A percentile compares a stretch with the other conserved stretches of the same genome.
These are phyloP conservation scores for Starmerella floricola DNA, from an alignment of 805 yeast species.

Conservation along the genomic window DNA sequence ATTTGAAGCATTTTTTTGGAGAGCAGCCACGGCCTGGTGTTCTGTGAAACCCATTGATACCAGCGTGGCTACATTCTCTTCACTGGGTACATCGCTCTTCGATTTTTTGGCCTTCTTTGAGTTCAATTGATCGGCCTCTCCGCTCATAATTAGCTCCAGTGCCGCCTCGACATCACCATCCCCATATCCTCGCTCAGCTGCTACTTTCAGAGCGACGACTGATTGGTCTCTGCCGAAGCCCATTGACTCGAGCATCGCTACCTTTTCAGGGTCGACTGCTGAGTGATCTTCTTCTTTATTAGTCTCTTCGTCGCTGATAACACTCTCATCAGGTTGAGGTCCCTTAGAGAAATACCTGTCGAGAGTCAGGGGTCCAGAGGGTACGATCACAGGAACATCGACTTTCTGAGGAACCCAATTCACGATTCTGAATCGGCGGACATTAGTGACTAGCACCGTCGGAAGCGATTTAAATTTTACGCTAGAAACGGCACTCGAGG, in stretches of 20 bases:
- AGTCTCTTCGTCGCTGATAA: conserved; percentile 27
- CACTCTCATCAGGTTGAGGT: conserved; percentile 32
- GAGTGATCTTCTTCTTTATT: conserved; percentile 5
- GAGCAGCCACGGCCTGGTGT: conserved; percentile 59
- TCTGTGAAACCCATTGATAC: conserved; percentile 67
- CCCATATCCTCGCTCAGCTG: conserved; percentile 43
- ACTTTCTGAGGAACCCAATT: conserved; percentile 86
- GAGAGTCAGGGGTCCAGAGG: conserved; percentile 36
- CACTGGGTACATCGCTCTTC: not conserved
- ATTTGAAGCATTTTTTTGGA: conserved; percentile 46
- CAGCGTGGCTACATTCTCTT: conserved; percentile 38
- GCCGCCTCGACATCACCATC: conserved; percentile 44
- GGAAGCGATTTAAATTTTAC: conserved; percentile 55
- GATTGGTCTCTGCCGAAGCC: conserved; percentile 71
- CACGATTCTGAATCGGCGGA: conserved; percentile 67
- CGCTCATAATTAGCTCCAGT: conserved; percentile 68
- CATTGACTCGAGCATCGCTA: conserved; percentile 56
- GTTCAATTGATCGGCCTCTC: conserved; percentile 23
- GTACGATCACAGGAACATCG: conserved; percentile 52
- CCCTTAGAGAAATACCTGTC: conserved; percentile 34
- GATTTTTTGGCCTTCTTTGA: conserved; percentile 35
- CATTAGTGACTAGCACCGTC: conserved; percentile 52
- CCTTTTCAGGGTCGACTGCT: conserved; percentile 35
- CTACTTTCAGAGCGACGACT: conserved; percentile 53
- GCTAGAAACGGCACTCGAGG: conserved; percentile 26